Evolutionary conservation across 768 basidiomycete genomes (phyloP).

Genomic region (Boletus eberwhitei): DNA sequence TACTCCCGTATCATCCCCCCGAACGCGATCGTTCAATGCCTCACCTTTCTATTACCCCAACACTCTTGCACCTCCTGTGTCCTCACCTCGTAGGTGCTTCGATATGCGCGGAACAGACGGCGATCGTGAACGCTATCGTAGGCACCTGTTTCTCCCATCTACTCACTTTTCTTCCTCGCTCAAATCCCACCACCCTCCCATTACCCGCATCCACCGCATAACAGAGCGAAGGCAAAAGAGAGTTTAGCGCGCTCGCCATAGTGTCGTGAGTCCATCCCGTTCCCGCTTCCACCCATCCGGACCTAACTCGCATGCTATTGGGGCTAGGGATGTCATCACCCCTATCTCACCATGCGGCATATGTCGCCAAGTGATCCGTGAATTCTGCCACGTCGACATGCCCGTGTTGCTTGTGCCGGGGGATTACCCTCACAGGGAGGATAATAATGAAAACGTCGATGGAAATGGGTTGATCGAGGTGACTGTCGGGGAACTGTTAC

Average conservation of each 20-base stretch:
- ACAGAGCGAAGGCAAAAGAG: slow-evolving; percentile 72
- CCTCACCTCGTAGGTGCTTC: slow-evolving; percentile 58
- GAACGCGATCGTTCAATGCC: not conserved
- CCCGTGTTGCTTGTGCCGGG: slow-evolving; percentile 63
- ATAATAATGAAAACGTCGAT: no score
- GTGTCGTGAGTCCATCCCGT: slow-evolving; percentile 53
- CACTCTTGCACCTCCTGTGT: not conserved
- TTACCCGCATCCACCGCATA: not conserved
- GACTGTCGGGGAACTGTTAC: no score
- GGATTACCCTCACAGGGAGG: slow-evolving; percentile 22
- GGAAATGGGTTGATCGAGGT: no score
- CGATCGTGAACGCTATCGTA: slow-evolving; percentile 86
- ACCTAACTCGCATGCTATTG: not conserved
- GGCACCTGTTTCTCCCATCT: slow-evolving; percentile 28
- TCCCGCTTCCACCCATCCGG: not conserved
- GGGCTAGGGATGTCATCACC: slow-evolving; percentile 60
- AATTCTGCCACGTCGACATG: slow-evolving; percentile 76
- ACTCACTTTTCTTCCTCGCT: not conserved
- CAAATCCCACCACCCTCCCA: not conserved
- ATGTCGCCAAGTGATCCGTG: slow-evolving; percentile 86
- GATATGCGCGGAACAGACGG: slow-evolving; percentile 91
- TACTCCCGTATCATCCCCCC: not conserved
- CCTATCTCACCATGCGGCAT: slow-evolving; percentile 88
- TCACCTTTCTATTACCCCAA: not conserved
- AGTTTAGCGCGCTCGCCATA: slow-evolving; percentile 75